phyloP scores from a whole-genome alignment of 345 rosid species.

The Abelmoschus esculentus region DNA sequence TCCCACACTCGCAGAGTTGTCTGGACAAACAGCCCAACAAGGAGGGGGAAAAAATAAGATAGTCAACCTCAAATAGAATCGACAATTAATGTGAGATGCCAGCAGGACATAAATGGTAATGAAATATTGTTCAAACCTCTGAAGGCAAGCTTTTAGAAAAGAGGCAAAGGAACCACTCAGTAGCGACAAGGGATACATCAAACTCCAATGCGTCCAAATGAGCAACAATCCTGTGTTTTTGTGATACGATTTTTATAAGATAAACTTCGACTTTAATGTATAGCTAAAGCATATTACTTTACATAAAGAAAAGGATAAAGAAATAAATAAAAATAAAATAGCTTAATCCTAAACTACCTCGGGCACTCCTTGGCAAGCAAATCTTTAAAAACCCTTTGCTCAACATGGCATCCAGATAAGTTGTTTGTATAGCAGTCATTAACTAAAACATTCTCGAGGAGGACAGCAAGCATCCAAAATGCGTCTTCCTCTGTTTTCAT shows the following conservation, averaged over 20 bases:
- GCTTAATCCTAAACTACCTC: conserved; percentile 33
- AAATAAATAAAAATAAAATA: no score
- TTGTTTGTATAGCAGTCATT: conserved; percentile 91
- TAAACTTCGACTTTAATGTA: no score
- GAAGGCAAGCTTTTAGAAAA: conserved; percentile 20
- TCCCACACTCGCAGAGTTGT: conserved; percentile 98
- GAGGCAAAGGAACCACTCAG: conserved; percentile 98
- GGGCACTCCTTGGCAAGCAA: conserved; percentile 82
- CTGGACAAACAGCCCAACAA: conserved; percentile 28
- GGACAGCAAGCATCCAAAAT: conserved; percentile 98
- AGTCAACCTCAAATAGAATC: background rate
- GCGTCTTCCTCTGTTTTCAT: conserved; percentile 99
- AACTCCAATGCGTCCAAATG: conserved; percentile 90
- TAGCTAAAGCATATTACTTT: no score
- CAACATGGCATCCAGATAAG: conserved; percentile 97
- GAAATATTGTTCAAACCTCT: background rate
- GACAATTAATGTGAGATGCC: no score
- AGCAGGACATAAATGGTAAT: no score
- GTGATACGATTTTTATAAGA: background rate
- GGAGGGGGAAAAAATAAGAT: background rate
- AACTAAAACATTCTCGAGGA: conserved; percentile 84
- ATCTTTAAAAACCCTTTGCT: conserved; percentile 95
- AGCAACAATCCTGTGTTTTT: conserved; percentile 63
- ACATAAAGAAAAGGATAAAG: no score
- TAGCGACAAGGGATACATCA: conserved; percentile 96